phyloP scores from a whole-genome alignment of 108 stramenopile species.

The Seminavis robusta region DNA sequence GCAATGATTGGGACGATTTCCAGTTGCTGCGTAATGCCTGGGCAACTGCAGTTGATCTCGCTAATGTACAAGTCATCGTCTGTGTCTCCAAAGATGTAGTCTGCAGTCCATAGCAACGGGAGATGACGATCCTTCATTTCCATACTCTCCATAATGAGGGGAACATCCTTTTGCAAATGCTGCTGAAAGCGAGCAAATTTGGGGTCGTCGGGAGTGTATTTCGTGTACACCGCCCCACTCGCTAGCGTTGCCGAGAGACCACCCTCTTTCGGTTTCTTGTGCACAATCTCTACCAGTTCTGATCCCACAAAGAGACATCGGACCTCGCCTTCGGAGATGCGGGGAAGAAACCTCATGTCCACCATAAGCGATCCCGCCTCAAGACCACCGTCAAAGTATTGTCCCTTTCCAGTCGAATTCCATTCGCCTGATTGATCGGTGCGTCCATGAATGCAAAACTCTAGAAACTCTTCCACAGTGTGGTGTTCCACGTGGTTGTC shows the following conservation, averaged over 20 bases:
- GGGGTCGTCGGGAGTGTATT: conserved; percentile 1
- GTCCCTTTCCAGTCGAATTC: too few species aligned
- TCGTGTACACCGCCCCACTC: conserved; percentile 9
- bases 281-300: conserved; percentile 7
- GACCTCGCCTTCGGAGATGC: conserved; percentile 11
- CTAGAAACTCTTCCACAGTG: too few species aligned
- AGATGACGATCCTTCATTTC: conserved; percentile 2
- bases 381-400: too few species aligned
- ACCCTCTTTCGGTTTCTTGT: conserved; percentile 13
- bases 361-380: too few species aligned
- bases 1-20: too few species aligned
- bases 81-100: conserved; percentile 6
- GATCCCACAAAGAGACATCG: conserved; percentile 5
- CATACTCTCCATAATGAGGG: conserved; percentile 4
- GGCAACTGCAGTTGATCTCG: conserved; percentile 8
- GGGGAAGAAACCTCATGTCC: too few species aligned
- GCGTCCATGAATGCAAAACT: too few species aligned
- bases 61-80: conserved; percentile 9
- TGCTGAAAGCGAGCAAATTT: neutral
- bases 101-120: conserved; percentile 9
- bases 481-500: too few species aligned
- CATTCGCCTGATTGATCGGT: too few species aligned
- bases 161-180: conserved; percentile 3
- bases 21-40: conserved; percentile 8
- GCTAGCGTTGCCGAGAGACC: neutral